These are phyloP conservation scores for Monilinia laxa DNA, from an alignment of 2,329 filamentous ascomycete genomes.

Conservation along the genomic window DNA sequence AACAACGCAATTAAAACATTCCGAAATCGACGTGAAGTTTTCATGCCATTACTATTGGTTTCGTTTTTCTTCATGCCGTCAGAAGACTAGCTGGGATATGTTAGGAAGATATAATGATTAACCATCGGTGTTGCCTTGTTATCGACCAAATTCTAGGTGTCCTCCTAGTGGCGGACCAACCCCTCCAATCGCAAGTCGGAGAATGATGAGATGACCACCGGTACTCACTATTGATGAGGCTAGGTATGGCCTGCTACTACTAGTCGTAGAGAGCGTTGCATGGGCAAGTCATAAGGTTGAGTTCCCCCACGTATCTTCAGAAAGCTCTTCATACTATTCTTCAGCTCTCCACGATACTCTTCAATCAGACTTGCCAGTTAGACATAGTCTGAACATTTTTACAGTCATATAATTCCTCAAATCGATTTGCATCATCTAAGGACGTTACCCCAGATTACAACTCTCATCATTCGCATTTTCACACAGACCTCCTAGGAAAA, in stretches of 20 bases:
- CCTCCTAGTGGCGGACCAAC: not conserved
- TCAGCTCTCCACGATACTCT: not conserved
- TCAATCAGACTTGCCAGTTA: not conserved
- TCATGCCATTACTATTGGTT: conserved; percentile 3
- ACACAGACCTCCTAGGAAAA: not conserved
- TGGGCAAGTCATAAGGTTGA: conserved; percentile 8
- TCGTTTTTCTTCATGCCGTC: not conserved
- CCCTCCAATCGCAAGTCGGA: conserved; percentile 6
- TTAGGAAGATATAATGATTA: not conserved
- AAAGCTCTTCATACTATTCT: not conserved
- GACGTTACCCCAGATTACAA: not conserved
- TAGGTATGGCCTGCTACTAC: not conserved
- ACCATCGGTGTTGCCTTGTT: not conserved
- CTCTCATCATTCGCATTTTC: not conserved
- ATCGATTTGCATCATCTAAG: not conserved
- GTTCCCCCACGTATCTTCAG: not conserved
- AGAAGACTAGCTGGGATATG: not conserved
- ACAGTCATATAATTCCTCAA: not conserved
- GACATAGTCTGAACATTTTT: not conserved
- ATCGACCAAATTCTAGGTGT: not conserved
- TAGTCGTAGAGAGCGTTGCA: conserved; percentile 4
- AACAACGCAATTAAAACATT: not conserved
- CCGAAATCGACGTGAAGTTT: not conserved
- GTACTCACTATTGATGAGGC: not conserved
- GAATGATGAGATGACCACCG: not conserved